A percentile compares a stretch with the other conserved stretches of the same genome.
phyloP scores from a whole-genome alignment of 139 green algal species.

The Chlamydomonas sp. region DNA sequence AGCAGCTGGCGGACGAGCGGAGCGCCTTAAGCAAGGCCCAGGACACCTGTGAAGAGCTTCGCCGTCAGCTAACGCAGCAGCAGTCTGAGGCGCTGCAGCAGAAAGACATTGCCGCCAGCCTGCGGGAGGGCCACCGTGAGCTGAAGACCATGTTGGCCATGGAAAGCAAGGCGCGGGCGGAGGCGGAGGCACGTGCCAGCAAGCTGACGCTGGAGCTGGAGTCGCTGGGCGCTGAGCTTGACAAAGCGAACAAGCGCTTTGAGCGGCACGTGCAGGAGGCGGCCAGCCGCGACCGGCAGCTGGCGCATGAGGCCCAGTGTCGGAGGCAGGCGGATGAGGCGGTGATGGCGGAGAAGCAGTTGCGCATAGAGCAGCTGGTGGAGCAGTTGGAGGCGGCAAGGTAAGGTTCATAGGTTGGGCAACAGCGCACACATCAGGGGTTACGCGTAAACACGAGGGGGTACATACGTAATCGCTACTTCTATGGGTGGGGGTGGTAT shows the following conservation, averaged over 20 bases:
- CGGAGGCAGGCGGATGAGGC: neutral
- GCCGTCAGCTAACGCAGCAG: neutral
- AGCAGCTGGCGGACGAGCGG: neutral
- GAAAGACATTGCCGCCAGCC: neutral
- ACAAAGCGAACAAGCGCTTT: neutral
- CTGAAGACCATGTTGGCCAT: constrained; percentile 1
- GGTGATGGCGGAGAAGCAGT: constrained; percentile 11
- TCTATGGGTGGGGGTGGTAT: too few relatives aligned
- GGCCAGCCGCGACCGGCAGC: constrained; percentile 15
- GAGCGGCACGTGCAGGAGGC: neutral
- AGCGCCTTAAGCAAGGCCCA: neutral
- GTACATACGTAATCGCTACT: too few relatives aligned
- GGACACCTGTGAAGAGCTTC: neutral
- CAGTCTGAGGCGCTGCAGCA: constrained; percentile 6
- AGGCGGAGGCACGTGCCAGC: constrained; percentile 4
- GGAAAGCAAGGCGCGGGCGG: neutral
- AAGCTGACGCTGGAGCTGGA: neutral
- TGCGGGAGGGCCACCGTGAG: constrained; percentile 8
- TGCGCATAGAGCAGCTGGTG: constrained; percentile 24
- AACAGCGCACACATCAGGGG: neutral
- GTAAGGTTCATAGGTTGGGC: neutral
- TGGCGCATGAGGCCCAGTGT: constrained; percentile 38
- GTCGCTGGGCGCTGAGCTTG: constrained; percentile 1
- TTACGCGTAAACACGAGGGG: neutral
- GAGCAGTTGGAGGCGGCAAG: neutral